Evolutionary conservation across 768 basidiomycete species (phyloP), one percentile per base, ranked within the genome.

Genomic region (Chalciporus pseudorubinellus): DNA sequence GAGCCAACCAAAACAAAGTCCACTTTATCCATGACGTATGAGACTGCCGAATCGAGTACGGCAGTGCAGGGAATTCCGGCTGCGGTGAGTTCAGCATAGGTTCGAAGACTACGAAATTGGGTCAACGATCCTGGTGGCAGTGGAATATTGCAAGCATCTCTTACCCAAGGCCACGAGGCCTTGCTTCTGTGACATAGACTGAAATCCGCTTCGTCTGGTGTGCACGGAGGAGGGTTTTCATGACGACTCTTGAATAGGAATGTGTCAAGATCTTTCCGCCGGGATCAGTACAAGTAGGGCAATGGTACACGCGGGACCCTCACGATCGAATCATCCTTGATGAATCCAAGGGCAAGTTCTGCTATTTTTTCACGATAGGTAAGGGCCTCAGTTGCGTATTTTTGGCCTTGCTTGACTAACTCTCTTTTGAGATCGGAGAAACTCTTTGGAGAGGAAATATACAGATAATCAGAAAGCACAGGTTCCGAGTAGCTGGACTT

Each of bases 161-260:
- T 63, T 67, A 92, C 92, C 94, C 92, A 59, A 89, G 78, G 62
- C 88, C 90, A 66, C 82, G 83, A 68, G 95, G 94, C 57, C 92
- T 82, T 29, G 92, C 91, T 83, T 98, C 92, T 59, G 95, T 98
- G 52, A 99, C 95, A 69, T 93, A 98, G 34, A 99, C 95, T 63
- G 91, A 92, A 70, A 98, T 92, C 50, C 95, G 82, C 74, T 98
- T 98, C 67, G 81, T 83, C 64, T 86, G 78, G 68, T 95, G 92
- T 16, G 97, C 95, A 51, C 87, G 82, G 41, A 98, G 78, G 46
- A 99, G 79, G 31, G 95, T 89, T 70, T 92, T 85, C 75, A 95
- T 87, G 49, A 99, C 95, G 40, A 98, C 94, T 62, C 97, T 80
- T 21, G 94, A 98, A 74, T 95, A 95, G 29, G 92, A 93, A 71